Evolutionary conservation across 768 basidiomycete genomes (phyloP).

Genomic region (Kwoniella sp.): DNA sequence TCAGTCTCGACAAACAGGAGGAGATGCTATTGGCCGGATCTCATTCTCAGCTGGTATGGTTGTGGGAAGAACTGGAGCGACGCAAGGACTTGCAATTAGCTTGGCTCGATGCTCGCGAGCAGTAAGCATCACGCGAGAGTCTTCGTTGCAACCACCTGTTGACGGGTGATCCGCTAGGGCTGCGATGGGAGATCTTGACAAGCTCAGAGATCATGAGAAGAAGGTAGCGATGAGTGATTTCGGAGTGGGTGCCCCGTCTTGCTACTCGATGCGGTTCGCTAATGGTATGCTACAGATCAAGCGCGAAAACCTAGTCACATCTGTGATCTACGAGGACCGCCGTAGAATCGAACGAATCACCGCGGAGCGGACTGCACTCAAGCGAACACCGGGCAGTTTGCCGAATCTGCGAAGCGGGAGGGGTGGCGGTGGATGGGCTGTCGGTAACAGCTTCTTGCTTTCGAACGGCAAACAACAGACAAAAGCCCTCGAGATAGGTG

Average conservation of each 20-base stretch:
- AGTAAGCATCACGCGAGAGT: no score
- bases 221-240: conserved; percentile 8
- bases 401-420: conserved; percentile 17
- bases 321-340: conserved; percentile 10
- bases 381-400: conserved; percentile 2
- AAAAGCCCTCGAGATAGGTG: conserved; percentile 5
- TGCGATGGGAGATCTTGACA: conserved; percentile 10
- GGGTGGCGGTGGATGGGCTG: conserved; percentile 35
- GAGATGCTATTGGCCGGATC: conserved; percentile 12
- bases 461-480: conserved; percentile 13
- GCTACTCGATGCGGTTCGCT: not conserved
- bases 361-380: conserved; percentile 13
- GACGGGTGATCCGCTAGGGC: no score
- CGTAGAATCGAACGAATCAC: conserved; percentile 4
- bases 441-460: conserved; percentile 17
- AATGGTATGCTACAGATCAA: not conserved
- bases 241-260: conserved; percentile 10
- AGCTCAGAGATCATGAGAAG: conserved; percentile 17
- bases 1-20: conserved; percentile 26
- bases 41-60: conserved; percentile 24
- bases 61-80: conserved; percentile 29
- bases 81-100: conserved; percentile 12
- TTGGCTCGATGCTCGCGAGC: conserved; percentile 7
- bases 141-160: no score
- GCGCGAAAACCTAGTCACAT: conserved; percentile 6